phyloP scores from a whole-genome alignment of 257 asterid species.

The Primulina tabacum region DNA sequence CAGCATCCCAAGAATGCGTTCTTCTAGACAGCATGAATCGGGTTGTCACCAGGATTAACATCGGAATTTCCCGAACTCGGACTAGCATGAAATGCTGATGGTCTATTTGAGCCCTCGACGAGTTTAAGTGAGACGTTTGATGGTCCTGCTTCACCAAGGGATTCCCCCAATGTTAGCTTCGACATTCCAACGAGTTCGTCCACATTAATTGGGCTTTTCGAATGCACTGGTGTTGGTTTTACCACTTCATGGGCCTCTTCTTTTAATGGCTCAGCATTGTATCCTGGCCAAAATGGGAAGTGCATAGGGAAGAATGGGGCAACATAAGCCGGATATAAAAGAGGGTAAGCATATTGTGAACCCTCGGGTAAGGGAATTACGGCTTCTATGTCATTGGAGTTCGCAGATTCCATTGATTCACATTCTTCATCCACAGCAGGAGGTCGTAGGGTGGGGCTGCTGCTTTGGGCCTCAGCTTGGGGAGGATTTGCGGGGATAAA shows the following conservation, averaged over 20 bases:
- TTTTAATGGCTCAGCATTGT: constrained; percentile 48
- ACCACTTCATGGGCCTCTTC: constrained; percentile 81
- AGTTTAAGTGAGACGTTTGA: constrained; percentile 62
- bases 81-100: constrained; percentile 94
- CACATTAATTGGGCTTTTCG: constrained; percentile 78
- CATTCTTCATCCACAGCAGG: constrained; percentile 71
- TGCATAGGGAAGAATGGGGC: constrained; percentile 68
- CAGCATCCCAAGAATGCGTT: constrained; percentile 23
- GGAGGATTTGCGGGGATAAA: constrained; percentile 48
- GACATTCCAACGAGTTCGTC: constrained; percentile 94
- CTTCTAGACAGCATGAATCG: constrained; percentile 67
- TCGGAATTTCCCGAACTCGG: constrained; percentile 55
- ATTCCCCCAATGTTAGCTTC: constrained; percentile 77
- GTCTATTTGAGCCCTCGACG: constrained; percentile 77
- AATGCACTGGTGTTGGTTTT: constrained; percentile 94
- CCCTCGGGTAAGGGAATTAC: constrained; percentile 42
- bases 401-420: constrained; percentile 84
- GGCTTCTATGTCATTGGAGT: constrained; percentile 60
- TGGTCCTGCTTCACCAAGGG: constrained; percentile 52
- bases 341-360: constrained; percentile 63
- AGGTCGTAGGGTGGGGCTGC: constrained; percentile 37
- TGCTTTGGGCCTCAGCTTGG: constrained; percentile 47
- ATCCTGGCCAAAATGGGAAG: constrained; percentile 71
- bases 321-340: constrained; percentile 74
- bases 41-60: constrained; percentile 63